Conservation (phyloP, 2,329 filamentous ascomycete genomes). For the Sporothrix phasma region DNA sequence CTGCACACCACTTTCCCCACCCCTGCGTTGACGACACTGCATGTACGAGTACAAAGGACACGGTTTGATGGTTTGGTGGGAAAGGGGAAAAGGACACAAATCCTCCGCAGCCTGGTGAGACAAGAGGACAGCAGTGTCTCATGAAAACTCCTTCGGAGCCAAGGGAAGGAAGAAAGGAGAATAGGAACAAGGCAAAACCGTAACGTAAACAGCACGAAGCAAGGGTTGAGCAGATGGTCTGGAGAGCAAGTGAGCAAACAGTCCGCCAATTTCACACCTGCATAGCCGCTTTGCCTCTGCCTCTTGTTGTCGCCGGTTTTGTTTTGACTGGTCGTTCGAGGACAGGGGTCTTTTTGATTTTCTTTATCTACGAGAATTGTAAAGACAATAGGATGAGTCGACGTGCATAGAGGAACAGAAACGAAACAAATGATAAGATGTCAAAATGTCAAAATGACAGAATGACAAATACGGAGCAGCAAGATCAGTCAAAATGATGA, state of each 20-base stretch:
- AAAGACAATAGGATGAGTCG: too few relatives aligned
- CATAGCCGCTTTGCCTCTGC: too few relatives aligned
- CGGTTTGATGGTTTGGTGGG: background rate
- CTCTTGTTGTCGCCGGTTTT: too few relatives aligned
- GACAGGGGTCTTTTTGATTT: too few relatives aligned
- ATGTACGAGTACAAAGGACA: too few relatives aligned
- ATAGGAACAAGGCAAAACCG: background rate
- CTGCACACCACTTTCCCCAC: background rate
- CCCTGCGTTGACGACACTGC: background rate
- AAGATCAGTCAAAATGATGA: background rate
- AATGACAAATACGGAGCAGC: too few relatives aligned
- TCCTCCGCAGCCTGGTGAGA: background rate
- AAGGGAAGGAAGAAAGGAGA: background rate
- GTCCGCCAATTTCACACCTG: too few relatives aligned
- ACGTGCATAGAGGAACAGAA: background rate
- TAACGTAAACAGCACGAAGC: background rate
- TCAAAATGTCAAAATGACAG: background rate
- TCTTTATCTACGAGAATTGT: too few relatives aligned
- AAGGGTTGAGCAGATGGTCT: background rate
- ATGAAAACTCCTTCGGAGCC: background rate
- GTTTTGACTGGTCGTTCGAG: too few relatives aligned
- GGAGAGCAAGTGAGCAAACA: too few relatives aligned
- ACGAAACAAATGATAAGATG: background rate
- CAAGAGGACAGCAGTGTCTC: background rate
- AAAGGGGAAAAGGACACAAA: slow-evolving; percentile 2